phyloP scores from a whole-genome alignment of 2,329 filamentous ascomycete genomes.

The Atkinsonella texensis region DNA sequence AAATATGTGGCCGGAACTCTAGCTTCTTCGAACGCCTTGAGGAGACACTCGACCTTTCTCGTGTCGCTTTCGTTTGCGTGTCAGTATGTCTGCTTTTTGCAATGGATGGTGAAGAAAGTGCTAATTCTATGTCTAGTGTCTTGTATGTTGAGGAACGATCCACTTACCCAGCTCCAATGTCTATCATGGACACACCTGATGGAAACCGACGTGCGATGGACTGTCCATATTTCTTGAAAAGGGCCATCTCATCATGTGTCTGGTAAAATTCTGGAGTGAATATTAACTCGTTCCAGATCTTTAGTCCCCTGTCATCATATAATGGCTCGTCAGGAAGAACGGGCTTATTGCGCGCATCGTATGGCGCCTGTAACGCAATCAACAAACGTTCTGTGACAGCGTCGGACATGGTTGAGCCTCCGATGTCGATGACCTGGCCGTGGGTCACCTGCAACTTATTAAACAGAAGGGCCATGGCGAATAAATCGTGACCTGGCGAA shows the following conservation, averaged over 20 bases:
- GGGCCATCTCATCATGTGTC: slow-evolving; percentile 26
- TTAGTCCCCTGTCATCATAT: slow-evolving; percentile 25
- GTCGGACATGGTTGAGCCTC: slow-evolving; percentile 21
- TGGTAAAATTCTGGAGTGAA: slow-evolving; percentile 28
- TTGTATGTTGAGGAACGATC: neutral
- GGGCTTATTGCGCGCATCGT: slow-evolving; percentile 14
- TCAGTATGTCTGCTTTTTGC: neutral
- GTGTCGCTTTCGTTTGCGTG: slow-evolving; percentile 21
- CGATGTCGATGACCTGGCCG: slow-evolving; percentile 26
- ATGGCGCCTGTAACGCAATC: slow-evolving; percentile 13
- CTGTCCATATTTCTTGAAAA: slow-evolving; percentile 23
- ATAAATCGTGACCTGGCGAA: neutral
- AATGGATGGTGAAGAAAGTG: neutral
- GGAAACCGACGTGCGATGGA: slow-evolving; percentile 20
- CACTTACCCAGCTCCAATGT: slow-evolving; percentile 30
- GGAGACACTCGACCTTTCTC: slow-evolving; percentile 26
- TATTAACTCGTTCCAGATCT: slow-evolving; percentile 30
- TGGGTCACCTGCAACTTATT: slow-evolving; percentile 8
- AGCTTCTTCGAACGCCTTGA: slow-evolving; percentile 21
- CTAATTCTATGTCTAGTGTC: neutral
- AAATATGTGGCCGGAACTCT: slow-evolving; percentile 21
- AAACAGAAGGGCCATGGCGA: neutral
- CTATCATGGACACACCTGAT: slow-evolving; percentile 23
- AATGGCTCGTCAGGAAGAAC: slow-evolving; percentile 28
- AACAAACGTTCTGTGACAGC: slow-evolving; percentile 17